Percentiles rank a stretch among this genome's conserved stretches.
phyloP scores from a whole-genome alignment of 1,284 basidiomycete genomes.

The Puccinia coronata region DNA sequence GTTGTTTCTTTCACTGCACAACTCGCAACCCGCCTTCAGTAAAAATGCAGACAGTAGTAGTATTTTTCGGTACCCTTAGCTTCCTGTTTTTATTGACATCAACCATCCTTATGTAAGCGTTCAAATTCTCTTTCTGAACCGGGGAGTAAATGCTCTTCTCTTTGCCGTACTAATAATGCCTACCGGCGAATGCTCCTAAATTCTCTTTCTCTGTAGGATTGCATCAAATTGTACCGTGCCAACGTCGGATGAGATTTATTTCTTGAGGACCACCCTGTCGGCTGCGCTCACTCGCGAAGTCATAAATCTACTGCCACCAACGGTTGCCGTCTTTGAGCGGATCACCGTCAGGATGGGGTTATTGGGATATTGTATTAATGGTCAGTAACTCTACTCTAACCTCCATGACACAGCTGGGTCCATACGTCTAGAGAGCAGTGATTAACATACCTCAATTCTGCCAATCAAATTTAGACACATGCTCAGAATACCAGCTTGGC shows the following conservation, averaged over 20 bases:
- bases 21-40: not conserved
- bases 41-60: slow-evolving; percentile 20
- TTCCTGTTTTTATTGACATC: slow-evolving; percentile 27
- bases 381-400: slow-evolving; percentile 7
- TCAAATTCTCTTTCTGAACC: not conserved
- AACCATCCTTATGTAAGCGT: slow-evolving; percentile 36
- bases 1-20: not conserved
- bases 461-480: slow-evolving; percentile 3
- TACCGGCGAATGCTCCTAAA: not conserved
- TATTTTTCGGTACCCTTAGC: slow-evolving; percentile 30
- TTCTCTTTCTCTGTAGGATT: slow-evolving; percentile 19
- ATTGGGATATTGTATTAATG: slow-evolving; percentile 46
- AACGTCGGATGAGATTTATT: slow-evolving; percentile 27
- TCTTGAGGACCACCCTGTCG: slow-evolving; percentile 35
- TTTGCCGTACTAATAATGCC: not conserved
- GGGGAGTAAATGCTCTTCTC: not conserved
- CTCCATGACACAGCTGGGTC: too few species aligned
- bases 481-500: slow-evolving; percentile 24
- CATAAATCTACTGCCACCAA: slow-evolving; percentile 9
- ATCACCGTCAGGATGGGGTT: slow-evolving; percentile 31
- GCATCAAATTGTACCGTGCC: slow-evolving; percentile 35
- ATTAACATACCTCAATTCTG: not conserved
- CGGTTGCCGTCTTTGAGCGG: slow-evolving; percentile 31
- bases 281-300: slow-evolving; percentile 20
- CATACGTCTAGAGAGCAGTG: too few species aligned